Evolutionary conservation across 1,139 yeast species (phyloP), one percentile per base, ranked within the genome.

Genomic region (Suhomyces bribrorum): DNA sequence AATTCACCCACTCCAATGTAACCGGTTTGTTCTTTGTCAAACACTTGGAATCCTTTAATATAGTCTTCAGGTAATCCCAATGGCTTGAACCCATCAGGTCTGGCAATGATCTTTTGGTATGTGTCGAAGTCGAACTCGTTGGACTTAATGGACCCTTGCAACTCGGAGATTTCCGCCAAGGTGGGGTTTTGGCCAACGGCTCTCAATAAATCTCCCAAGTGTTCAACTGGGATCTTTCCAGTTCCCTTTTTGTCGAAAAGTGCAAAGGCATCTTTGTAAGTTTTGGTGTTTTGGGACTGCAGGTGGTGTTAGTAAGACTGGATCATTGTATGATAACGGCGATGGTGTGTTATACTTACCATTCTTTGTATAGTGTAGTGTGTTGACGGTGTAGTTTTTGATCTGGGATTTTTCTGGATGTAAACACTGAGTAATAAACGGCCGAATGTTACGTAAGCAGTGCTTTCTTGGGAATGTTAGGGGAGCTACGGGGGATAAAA

Each of bases 101-200:
- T 81, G 61, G 83, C 82, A 52, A 87, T 83, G 53, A 87, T 77
- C 62, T 80, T 79, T 48, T 83, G 81, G 63, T 86, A 88, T 12
- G 89, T 79, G 38, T 83, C 92, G 53, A 83, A 87, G 56, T 85
- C 89, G 50, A 84, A 73, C 44, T 76, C 77, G 43, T 58, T 57
- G 38, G 75, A 67, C 35, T 60, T 57, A 40, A 64, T 70, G 48
- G 59, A 61, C 43, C 71, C 66, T 65, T 86, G 88, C 46, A 87
- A 75, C 49, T 86, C 90, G 24, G 83, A 69, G 46, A 88, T 85
- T 64, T 88, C 96, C 18, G 92, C 88, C 54, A 87, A 77, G 8
- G 98, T 90, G 47, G 99, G 99, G 71, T 94, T 94, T 70, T 92
- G 97, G 24, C 98, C 98, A 45, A 92, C 92, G 3, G 98, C 97